These are phyloP conservation scores for Xerocomellus chrysenteron DNA, from an alignment of 768 basidiomycete genomes.

Conservation along the genomic window DNA sequence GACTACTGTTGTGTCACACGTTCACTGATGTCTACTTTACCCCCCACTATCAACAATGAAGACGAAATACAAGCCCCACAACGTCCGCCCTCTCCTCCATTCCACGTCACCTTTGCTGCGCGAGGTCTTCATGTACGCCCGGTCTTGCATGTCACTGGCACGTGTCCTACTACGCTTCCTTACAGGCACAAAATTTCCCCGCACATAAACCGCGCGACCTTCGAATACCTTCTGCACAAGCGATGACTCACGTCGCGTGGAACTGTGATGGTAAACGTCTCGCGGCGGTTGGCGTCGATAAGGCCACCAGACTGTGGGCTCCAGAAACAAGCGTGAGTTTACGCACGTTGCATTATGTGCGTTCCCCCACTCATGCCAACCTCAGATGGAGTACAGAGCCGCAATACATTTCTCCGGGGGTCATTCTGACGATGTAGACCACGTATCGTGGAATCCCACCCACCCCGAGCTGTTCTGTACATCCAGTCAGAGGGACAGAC, in stretches of 20 bases:
- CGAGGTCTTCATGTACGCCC: slow-evolving; percentile 68
- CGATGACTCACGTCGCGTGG: slow-evolving; percentile 79
- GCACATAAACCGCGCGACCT: slow-evolving; percentile 79
- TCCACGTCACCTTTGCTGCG: slow-evolving; percentile 65
- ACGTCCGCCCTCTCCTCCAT: slow-evolving; percentile 69
- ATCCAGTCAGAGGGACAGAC: slow-evolving; percentile 71
- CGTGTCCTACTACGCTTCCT: slow-evolving; percentile 10
- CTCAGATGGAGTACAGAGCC: slow-evolving; percentile 68
- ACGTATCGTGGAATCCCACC: slow-evolving; percentile 81
- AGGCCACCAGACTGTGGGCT: slow-evolving; percentile 69
- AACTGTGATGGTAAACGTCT: slow-evolving; percentile 81
- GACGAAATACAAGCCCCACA: slow-evolving; percentile 57
- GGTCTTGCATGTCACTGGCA: slow-evolving; percentile 8
- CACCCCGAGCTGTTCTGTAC: slow-evolving; percentile 83
- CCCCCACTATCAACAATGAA: slow-evolving; percentile 38
- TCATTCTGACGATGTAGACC: slow-evolving; percentile 78
- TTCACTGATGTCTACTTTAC: slow-evolving; percentile 25
- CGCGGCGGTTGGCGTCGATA: slow-evolving; percentile 82
- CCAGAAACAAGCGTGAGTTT: slow-evolving; percentile 72
- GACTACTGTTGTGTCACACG: background rate
- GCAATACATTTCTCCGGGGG: slow-evolving; percentile 67
- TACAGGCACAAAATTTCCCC: slow-evolving; percentile 74
- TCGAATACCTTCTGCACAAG: slow-evolving; percentile 59
- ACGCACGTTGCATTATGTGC: background rate
- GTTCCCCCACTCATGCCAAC: background rate